These are phyloP conservation scores for Dictyostelium purpureum DNA, from an alignment of 78 protist species.

Conservation along the genomic window DNA sequence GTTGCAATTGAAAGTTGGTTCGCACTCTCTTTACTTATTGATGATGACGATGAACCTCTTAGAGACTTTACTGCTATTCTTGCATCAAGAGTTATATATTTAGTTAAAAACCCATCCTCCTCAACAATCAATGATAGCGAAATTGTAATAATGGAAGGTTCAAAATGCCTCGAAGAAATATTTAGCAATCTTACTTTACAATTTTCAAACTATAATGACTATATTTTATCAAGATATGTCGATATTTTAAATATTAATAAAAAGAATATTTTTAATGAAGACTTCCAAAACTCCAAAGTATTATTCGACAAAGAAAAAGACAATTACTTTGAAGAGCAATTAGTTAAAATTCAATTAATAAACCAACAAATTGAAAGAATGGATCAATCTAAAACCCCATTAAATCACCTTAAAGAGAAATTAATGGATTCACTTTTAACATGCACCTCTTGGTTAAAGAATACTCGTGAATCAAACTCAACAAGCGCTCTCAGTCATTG, in stretches of 20 bases:
- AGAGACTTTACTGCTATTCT: background rate
- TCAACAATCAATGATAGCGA: background rate
- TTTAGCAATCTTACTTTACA: background rate
- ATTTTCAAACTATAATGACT: background rate
- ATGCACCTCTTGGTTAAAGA: slow-evolving; percentile 22
- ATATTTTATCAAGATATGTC: background rate
- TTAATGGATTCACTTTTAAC: background rate
- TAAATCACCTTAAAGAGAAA: background rate
- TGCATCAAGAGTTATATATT: background rate
- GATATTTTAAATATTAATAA: background rate
- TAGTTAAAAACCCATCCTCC: background rate
- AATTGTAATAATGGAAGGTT: background rate
- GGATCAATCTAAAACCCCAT: background rate
- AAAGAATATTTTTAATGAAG: background rate
- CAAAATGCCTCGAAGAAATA: slow-evolving; percentile 14
- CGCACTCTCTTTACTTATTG: slow-evolving; percentile 1
- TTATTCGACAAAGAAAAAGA: slow-evolving; percentile 81
- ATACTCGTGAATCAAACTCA: slow-evolving; percentile 6
- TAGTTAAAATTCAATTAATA: slow-evolving; percentile 36
- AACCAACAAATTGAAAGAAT: background rate
- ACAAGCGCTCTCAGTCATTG: slow-evolving; percentile 26
- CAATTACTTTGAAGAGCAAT: slow-evolving; percentile 50
- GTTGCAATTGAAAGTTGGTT: slow-evolving; percentile 54
- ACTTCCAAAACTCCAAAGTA: slow-evolving; percentile 39
- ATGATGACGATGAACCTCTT: slow-evolving; percentile 54